These are phyloP conservation scores for Fusarium verticillioides DNA, from an alignment of 2,329 filamentous ascomycete genomes.

Conservation along the genomic window DNA sequence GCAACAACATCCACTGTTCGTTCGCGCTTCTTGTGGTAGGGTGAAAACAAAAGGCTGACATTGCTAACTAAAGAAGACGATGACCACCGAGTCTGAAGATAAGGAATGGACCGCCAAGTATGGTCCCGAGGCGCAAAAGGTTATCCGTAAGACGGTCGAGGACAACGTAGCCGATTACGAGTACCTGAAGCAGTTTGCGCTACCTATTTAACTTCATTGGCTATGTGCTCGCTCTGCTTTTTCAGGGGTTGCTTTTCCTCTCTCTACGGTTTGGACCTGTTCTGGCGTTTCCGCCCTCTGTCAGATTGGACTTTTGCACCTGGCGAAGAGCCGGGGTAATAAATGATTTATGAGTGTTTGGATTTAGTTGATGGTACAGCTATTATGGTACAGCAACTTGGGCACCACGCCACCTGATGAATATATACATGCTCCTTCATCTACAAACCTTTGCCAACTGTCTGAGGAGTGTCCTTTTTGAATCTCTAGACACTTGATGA, in stretches of 20 bases:
- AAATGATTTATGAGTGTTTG: conserved; percentile 37
- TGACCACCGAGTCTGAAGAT: conserved; percentile 74
- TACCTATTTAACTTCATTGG: conserved; percentile 28
- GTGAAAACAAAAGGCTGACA: conserved; percentile 30
- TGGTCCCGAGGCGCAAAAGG: conserved; percentile 74
- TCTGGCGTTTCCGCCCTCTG: conserved; percentile 1
- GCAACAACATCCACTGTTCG: conserved; percentile 37
- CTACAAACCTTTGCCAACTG: conserved; percentile 20
- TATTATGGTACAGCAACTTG: conserved; percentile 46
- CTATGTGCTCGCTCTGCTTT: conserved; percentile 6
- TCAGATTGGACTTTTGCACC: conserved; percentile 28
- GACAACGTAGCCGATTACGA: conserved; percentile 81
- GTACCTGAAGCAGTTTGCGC: conserved; percentile 78
- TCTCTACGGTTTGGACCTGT: conserved; percentile 7
- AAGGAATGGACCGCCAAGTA: conserved; percentile 79
- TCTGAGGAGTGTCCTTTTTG: neutral
- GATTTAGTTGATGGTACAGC: conserved; percentile 45
- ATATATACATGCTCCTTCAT: conserved; percentile 35
- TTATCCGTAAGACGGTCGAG: conserved; percentile 77
- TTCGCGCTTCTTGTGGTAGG: conserved; percentile 40
- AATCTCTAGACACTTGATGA: neutral
- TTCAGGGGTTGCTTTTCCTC: neutral
- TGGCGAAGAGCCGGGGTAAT: conserved; percentile 11
- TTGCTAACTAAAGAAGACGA: conserved; percentile 62
- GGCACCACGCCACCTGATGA: conserved; percentile 38